Base-by-base conservation (phyloP, 495 filamentous ascomycete species). In the Penicillium ochrochloron region DNA sequence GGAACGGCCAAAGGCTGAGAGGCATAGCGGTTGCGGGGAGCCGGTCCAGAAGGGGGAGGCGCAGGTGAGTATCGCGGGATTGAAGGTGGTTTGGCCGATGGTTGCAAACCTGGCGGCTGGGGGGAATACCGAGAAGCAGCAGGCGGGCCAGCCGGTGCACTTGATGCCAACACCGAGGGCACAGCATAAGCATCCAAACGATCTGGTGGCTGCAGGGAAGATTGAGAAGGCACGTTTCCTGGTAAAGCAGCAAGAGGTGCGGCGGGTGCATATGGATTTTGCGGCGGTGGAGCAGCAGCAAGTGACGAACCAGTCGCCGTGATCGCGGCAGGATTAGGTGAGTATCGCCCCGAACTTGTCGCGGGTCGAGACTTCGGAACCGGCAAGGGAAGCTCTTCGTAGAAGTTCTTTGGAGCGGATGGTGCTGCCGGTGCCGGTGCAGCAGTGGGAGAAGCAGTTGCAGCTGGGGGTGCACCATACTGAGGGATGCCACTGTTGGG, bases 311-410 rank as follows among this genome's bases (percentile, higher is more conserved):
- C 64, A 23, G 59, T 42, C 53, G 44, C 65, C 7, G 60, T 31
- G 4, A 68, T 53, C 25, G 72, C 64, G 31, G 72, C 62, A 64
- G 73, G 65, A 42, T 76, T 75, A 29, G 85, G 85, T 15, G 84
- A 83, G 72, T 88, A 88, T 44, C 83, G 80, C 3, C 84, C 80
- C 31, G 75, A 75, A 66, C 70, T 84, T 7, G 75, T 65, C 61
- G 34, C 53, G 2, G 77, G 77, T 23, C 81, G 69, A 68, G 81
- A 83, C 27, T 84, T 84, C 50, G 88, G 83, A 66, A 61, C 85
- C 69, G 41, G 84, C 71, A 62, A 88, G 10, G 95, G 95, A 58
- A 97, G 82, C 41, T 99, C 95, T 73, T 96, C 94, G 91, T 94
- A 97, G 73, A 97, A 97, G 57, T 86, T 88, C 60, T 82, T 81